Percentiles rank a stretch among this genome's conserved stretches.
These are phyloP conservation scores for Dipsacomyces acuminosporus DNA, from an alignment of 371 early-diverging fungal genomes.

Conservation along the genomic window DNA sequence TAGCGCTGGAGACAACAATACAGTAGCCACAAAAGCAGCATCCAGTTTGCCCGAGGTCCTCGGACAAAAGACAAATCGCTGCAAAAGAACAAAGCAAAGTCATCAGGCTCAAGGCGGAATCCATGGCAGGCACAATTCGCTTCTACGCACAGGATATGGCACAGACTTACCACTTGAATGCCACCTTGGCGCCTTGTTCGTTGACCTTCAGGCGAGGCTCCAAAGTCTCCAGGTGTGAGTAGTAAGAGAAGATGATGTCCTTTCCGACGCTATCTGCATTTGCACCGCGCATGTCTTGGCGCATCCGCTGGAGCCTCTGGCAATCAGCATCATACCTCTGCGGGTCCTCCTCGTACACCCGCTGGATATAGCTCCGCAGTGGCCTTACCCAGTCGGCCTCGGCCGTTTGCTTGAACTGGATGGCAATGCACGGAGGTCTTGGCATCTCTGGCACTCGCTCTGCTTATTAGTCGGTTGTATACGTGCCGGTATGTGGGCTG, in stretches of 20 bases:
- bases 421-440: slow-evolving; percentile 38
- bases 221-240: slow-evolving; percentile 91
- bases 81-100: no score
- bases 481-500: no score
- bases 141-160: no score
- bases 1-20: slow-evolving; percentile 4
- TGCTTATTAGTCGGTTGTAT: no score
- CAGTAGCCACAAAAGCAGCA: no score
- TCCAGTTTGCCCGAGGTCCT: no score
- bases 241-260: slow-evolving; percentile 91
- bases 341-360: slow-evolving; percentile 86
- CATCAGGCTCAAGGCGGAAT: no score
- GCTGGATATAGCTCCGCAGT: slow-evolving; percentile 75
- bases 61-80: no score
- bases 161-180: slow-evolving; percentile 78
- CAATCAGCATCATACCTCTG: slow-evolving; percentile 80
- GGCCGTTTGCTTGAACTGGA: slow-evolving; percentile 77
- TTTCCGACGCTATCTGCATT: slow-evolving; percentile 86
- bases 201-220: slow-evolving; percentile 90
- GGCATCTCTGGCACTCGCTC: no score
- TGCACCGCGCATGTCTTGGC: slow-evolving; percentile 93
- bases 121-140: no score
- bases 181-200: slow-evolving; percentile 79
- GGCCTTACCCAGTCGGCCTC: slow-evolving; percentile 85
- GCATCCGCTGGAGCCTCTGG: slow-evolving; percentile 77